These are phyloP conservation scores for Mycena epipterygia DNA, from an alignment of 768 basidiomycete species.

Conservation along the genomic window DNA sequence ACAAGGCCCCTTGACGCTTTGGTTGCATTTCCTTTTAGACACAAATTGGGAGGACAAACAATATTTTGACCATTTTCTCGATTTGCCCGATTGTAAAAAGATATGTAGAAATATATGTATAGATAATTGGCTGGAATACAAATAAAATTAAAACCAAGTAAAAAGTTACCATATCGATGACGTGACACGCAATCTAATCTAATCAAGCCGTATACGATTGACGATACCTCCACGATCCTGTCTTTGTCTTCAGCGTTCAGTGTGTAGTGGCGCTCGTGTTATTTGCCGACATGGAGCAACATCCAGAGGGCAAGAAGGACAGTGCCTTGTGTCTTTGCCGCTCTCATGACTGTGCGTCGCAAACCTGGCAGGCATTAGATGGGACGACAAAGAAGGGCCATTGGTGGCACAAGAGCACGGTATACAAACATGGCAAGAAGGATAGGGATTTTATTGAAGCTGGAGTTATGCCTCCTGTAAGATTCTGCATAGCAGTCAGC, in stretches of 20 bases:
- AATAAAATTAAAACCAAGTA: not conserved
- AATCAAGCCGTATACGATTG: not conserved
- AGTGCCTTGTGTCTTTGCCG: conserved; percentile 1
- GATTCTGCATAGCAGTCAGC: not conserved
- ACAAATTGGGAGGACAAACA: not conserved
- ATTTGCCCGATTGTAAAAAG: no score
- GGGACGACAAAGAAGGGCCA: not conserved
- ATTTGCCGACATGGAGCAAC: not conserved
- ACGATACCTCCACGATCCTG: not conserved
- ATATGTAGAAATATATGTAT: not conserved
- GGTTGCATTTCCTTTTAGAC: not conserved
- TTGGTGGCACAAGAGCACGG: conserved; percentile 5
- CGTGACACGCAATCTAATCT: not conserved
- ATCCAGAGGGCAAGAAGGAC: not conserved
- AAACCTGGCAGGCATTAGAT: conserved; percentile 5
- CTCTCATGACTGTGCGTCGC: not conserved
- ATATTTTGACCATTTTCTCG: no score
- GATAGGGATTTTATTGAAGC: not conserved
- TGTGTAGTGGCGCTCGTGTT: not conserved
- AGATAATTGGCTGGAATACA: not conserved
- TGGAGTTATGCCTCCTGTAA: conserved; percentile 5
- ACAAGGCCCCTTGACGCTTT: not conserved
- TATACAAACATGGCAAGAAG: not conserved
- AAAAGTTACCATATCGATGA: not conserved
- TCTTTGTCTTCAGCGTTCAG: not conserved